Evolutionary conservation across 2,329 filamentous ascomycete genomes (phyloP), one percentile per base, ranked within the genome.

Genomic region (Pestalotiopsis sp.): DNA sequence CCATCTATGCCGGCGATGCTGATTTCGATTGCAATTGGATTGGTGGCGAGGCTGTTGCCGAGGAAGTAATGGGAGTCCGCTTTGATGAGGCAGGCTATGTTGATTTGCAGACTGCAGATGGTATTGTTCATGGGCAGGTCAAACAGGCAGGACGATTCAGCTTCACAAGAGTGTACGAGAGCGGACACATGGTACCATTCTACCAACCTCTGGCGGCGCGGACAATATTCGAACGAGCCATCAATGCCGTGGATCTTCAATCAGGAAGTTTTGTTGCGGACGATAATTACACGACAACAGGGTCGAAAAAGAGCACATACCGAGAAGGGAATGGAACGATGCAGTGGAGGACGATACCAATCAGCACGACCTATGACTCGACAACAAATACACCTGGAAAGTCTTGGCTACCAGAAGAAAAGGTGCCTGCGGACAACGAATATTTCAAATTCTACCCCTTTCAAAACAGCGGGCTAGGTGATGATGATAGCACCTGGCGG

Each of bases 171-270:
- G 80, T 88, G 70, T 82, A 80, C 72, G 76, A 81, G 68, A 75
- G 75, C 25, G 81, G 80, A 9, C 81, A 83, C 72, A 79, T 82
- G 72, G 81, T 82, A 38, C 86, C 86, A 0, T 87, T 87, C 74
- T 88, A 88, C 75, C 86, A 88, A 73, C 87, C 82, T 3, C 77
- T 84, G 39, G 83, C 80, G 13, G 76, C 85, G 7, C 76, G 87
- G 13, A 82, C 83, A 70, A 79, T 87, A 69, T 86, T 88, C 70
- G 78, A 83, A 75, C 81, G 86, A 13, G 82, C 82, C 12, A 77
- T 88, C 68, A 72, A 74, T 12, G 80, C 83, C n/a, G 75, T 79
- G 23, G 85, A 89, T 67, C 80, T 90, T 67, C 84, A 83, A 25
- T 86, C 84, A 2, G 87, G 87, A 11, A 73, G 74, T 58, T 66